These are phyloP conservation scores for Aspergillus piperis DNA, from an alignment of 2,329 filamentous ascomycete species.

Conservation along the genomic window DNA sequence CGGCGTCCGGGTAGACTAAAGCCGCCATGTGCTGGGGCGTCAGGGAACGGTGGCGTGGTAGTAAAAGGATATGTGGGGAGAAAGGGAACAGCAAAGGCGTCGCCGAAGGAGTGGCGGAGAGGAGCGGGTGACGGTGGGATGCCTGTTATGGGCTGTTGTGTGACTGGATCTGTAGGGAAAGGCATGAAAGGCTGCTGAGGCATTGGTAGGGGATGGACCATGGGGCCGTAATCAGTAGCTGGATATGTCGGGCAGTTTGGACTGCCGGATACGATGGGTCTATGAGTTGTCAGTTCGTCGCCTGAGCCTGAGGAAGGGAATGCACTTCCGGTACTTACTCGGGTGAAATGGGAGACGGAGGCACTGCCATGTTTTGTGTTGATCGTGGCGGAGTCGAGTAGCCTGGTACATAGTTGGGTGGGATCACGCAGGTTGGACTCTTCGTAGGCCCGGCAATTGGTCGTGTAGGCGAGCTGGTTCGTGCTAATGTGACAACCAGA, in stretches of 20 bases:
- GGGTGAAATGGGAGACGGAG: conserved; percentile 39
- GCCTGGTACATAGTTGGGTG: conserved; percentile 31
- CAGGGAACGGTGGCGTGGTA: conserved; percentile 16
- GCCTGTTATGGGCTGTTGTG: conserved; percentile 22
- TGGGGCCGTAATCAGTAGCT: conserved; percentile 30
- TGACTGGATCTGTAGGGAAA: conserved; percentile 29
- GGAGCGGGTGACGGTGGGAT: conserved; percentile 34
- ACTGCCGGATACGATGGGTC: conserved; percentile 1
- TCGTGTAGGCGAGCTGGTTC: conserved; percentile 42
- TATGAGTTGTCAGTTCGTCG: conserved; percentile 1
- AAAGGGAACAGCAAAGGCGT: conserved; percentile 29
- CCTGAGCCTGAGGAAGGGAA: background rate
- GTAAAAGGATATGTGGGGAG: conserved; percentile 33
- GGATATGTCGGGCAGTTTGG: conserved; percentile 26
- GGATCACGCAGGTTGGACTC: conserved; percentile 34
- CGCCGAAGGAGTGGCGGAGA: conserved; percentile 31
- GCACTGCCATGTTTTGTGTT: conserved; percentile 31
- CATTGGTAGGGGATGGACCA: conserved; percentile 28
- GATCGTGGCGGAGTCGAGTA: conserved; percentile 37
- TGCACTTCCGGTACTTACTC: conserved; percentile 31
- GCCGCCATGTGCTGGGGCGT: conserved; percentile 7
- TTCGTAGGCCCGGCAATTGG: conserved; percentile 47
- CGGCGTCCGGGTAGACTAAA: conserved; percentile 7
- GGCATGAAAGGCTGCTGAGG: conserved; percentile 29
- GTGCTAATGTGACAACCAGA: conserved; percentile 44